Base-by-base conservation (phyloP, 768 basidiomycete genomes). In the Mycena galericulata region DNA sequence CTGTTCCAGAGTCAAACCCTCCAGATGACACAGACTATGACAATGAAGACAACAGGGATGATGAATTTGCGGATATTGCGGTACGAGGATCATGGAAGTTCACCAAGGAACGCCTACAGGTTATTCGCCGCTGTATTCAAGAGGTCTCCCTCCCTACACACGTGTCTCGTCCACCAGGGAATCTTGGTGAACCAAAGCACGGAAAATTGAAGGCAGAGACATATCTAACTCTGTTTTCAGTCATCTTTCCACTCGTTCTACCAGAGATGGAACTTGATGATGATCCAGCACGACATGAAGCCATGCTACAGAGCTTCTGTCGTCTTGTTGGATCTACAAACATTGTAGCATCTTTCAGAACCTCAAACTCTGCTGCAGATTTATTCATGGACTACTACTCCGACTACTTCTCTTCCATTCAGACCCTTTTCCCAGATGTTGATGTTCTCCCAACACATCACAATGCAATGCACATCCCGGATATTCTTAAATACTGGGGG, bases 131-230 rank as follows among this genome's bases (percentile, higher is more conserved):
- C 49, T 50, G 49, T 17, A 32, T 50, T n/a, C 12, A 12, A 32
- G 62, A 63, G 24, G 51, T 63, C 30, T 32, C 50, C 6, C 29
- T 76, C 15, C 75, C 74, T 0, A 63, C 68, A 4, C 69, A 55
- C 41, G 60, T 70, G 6, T 46, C 62, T 17, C 62, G 69, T 9
- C 68, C 51, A n/a, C 75, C 74, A 26, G 55, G 27, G 11, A 75
- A 76, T 57, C 68, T 72, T 50, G 72, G 75, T 15, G 65, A 74
- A 41, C 26, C 30, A 3, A 55, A 67, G 15, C 73, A 74, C 38
- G 75, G 72, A 54, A 74, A 74, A 50, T 62, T 75, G 29, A 74
- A 74, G 55, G 73, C 73, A 10, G 71, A 71, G 27, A 50, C 72
- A 54, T 68, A 57, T 32, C 59, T 68, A 20, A 65, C 61, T 65